A percentile compares a stretch with the other conserved stretches of the same genome.
phyloP scores from a whole-genome alignment of 1,139 yeast genomes.

The Diutina siamensis region DNA sequence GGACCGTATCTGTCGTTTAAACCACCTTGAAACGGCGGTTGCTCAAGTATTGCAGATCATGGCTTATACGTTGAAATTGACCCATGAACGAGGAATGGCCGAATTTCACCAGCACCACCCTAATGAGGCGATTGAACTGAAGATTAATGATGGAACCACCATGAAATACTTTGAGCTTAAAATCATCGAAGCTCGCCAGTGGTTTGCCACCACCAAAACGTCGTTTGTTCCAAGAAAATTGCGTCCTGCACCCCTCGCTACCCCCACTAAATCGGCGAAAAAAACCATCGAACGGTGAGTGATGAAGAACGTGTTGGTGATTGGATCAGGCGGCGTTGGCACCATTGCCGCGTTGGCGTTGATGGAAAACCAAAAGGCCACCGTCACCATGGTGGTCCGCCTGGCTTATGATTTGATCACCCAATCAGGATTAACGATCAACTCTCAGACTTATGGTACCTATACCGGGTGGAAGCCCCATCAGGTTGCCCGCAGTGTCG shows the following conservation, averaged over 20 bases:
- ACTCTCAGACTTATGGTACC: conserved; percentile 52
- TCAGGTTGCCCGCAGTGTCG: conserved; percentile 27
- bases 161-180: conserved; percentile 33
- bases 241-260: not conserved
- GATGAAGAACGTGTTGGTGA: conserved; percentile 24
- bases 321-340: conserved; percentile 73
- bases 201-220: not conserved
- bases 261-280: no score
- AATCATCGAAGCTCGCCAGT: conserved; percentile 20
- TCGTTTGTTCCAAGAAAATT: not conserved
- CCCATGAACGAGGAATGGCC: conserved; percentile 19
- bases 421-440: conserved; percentile 44
- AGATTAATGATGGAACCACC: conserved; percentile 24
- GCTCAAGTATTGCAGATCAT: not conserved
- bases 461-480: conserved; percentile 44
- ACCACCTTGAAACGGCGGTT: not conserved
- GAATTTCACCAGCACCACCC: conserved; percentile 5
- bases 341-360: conserved; percentile 55
- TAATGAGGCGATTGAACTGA: conserved; percentile 12
- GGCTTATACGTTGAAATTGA: conserved; percentile 18
- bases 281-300: not conserved
- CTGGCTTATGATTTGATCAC: conserved; percentile 50
- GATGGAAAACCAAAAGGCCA: conserved; percentile 28
- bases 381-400: conserved; percentile 52
- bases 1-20: conserved; percentile 30